These are phyloP conservation scores for Trichophyton schoenleinii DNA, from an alignment of 2,329 filamentous ascomycete species.

Conservation along the genomic window DNA sequence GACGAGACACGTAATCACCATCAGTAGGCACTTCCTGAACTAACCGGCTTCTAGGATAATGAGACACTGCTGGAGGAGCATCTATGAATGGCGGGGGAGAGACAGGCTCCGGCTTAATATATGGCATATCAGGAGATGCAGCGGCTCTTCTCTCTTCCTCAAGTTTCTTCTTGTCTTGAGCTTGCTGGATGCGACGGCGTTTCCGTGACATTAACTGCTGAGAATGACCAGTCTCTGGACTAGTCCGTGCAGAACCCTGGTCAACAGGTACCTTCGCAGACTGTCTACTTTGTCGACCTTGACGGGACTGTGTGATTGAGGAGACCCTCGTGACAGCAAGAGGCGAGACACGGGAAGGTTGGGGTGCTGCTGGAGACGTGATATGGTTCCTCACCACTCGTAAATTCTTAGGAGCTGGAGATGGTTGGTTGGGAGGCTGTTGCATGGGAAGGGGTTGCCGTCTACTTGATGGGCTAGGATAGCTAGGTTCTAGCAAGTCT, in stretches of 20 bases:
- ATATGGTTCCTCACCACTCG: conserved; percentile 62
- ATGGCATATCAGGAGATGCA: conserved; percentile 33
- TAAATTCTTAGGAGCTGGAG: conserved; percentile 36
- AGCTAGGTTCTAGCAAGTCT: conserved; percentile 15
- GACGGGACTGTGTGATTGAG: conserved; percentile 44
- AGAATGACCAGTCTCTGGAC: conserved; percentile 29
- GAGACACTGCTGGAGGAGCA: conserved; percentile 16
- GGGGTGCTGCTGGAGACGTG: conserved; percentile 59
- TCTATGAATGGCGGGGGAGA: conserved; percentile 47
- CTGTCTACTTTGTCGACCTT: conserved; percentile 29
- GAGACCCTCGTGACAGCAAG: conserved; percentile 42
- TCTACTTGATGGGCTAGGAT: conserved; percentile 23
- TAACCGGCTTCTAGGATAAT: background rate
- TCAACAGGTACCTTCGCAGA: conserved; percentile 19
- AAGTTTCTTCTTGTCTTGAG: conserved; percentile 21
- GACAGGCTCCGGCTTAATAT: conserved; percentile 51
- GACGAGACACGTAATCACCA: conserved; percentile 36
- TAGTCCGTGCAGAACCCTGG: conserved; percentile 29
- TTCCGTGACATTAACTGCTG: conserved; percentile 39
- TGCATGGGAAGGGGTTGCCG: conserved; percentile 30
- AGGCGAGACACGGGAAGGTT: conserved; percentile 56
- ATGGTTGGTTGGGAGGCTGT: conserved; percentile 22
- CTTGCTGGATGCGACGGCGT: conserved; percentile 37
- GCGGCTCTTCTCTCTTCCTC: conserved; percentile 15
- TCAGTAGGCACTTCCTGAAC: conserved; percentile 26